These are phyloP conservation scores for Globisporangium alternatum DNA, from an alignment of 352 stramenopile species.

Conservation along the genomic window DNA sequence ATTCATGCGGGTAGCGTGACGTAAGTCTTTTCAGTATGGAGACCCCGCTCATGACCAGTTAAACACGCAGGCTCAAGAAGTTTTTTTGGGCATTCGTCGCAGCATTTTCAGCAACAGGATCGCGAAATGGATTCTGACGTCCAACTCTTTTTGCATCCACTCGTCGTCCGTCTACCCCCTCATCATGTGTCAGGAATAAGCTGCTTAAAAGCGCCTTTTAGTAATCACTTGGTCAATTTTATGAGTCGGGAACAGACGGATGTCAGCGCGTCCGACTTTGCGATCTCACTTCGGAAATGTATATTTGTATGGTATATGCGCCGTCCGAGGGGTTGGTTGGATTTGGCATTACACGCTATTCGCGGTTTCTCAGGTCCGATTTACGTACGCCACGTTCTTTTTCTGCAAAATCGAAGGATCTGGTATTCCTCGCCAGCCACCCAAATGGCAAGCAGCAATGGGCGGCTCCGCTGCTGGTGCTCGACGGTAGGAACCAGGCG, in stretches of 20 bases:
- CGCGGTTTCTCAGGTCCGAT: background rate
- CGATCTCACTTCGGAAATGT: background rate
- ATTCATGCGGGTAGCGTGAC: no score
- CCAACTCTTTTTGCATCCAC: background rate
- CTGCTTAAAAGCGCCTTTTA: constrained; percentile 1
- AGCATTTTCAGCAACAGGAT: no score
- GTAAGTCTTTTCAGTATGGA: no score
- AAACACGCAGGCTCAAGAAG: no score
- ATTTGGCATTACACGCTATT: background rate
- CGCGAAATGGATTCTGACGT: no score
- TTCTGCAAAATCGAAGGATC: constrained; percentile 4
- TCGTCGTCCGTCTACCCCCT: background rate
- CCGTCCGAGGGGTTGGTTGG: background rate
- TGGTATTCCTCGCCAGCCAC: constrained; percentile 4
- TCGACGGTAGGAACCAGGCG: background rate
- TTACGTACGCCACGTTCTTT: background rate
- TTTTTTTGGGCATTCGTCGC: no score
- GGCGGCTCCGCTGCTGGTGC: background rate
- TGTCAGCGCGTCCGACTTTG: constrained; percentile 10
- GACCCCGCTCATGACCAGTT: no score
- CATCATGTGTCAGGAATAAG: no score
- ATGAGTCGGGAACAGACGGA: background rate
- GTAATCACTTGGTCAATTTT: background rate
- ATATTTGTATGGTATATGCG: background rate
- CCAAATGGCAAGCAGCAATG: background rate